Evolutionary conservation across 2,329 filamentous ascomycete species (phyloP), one percentile per base, ranked within the genome.

Genomic region (Didymella pinodella): DNA sequence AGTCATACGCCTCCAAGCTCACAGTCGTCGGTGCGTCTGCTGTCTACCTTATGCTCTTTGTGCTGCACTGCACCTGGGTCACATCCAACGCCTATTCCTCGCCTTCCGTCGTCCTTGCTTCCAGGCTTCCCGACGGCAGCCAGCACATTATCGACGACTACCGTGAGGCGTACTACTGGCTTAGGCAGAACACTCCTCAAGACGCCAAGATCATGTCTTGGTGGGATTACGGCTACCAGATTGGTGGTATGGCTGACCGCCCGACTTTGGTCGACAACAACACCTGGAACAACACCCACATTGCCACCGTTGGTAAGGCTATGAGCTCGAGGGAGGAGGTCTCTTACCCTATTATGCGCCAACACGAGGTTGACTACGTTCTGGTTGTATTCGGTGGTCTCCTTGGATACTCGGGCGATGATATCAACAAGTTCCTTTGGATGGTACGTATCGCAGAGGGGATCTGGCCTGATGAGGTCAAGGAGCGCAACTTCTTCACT

Each of bases 171-270:
- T 99, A 99, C 82, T 96, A 99, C 82, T 99, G 95, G 95, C 88
- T 99, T 48, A 91, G 95, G 64, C 95, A 99, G 80, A 99, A 99
- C 83, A 99, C 96, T 10, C 85, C 90, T 61, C 86, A 94, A 67
- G 91, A 97, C 71, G 93, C 96, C 75, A 99, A 98, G 85, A 90
- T 99, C 76, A 98, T 98, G 94, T 95, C 93, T 1, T 99, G 95
- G 95, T 99, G 95, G 95, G 95, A 99, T 77, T 99, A 99, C 74
- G 95, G 95, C 66, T 99, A 99, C 82, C 95, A 99, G 81, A 99
- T 99, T 78, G 95, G 95, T 81, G 95, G 95, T 67, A 99, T 99
- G 95, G 95, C 95, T 48, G 95, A 99, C 78, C 88, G 95, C 54
- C 95, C 95, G 32, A 99, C 95, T 1, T 85, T 99, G 32, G 95